Evolutionary conservation across 495 filamentous ascomycete genomes (phyloP), one percentile per base, ranked within the genome.

Genomic region (Lasiosphaeria hispida): DNA sequence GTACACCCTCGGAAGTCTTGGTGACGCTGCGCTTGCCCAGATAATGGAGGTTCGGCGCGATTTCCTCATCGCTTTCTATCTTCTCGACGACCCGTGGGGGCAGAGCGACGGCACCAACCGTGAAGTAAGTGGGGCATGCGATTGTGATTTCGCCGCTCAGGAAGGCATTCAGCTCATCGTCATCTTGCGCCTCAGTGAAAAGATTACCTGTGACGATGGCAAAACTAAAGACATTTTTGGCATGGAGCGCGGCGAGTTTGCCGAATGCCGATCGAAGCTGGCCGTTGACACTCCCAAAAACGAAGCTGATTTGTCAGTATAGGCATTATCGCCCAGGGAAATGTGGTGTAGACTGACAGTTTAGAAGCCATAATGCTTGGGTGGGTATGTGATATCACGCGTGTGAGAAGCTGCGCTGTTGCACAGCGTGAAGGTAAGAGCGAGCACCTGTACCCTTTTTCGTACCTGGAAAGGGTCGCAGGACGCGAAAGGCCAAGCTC

Each of bases 1-100:
- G 83, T 18, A 98, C 79, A 10, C 94, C 94, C 53, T 96, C 91
- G 17, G 89, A 87, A 0, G 94, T 98, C 69, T 92, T 96, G 39
- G 91, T 85, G 8, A 85, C 84, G 33, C 85, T 88, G 53, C 89
- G 87, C 68, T 91, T 95, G 18, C 90, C 91, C 0, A 97, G 83
- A 68, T 85, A 95, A 72, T 87, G 90, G 3, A 98, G 80, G 61
- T 97, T 96, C 1, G 85, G 78, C 63, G 91, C 96, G 19, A 98
- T 77, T 68, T 93, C 91, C 62, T 88, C 82, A 43, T 78, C 77
- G 39, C 80, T 80, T 66, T 89, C 80, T 35, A 97, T 82, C 67
- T 81, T 87, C 63, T 90, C 83, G 30, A 89, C 67, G 2, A 96
- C 78, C 4, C 74, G 66, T 13, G 74, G 66, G 2, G 94, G 95